phyloP scores from a whole-genome alignment of 495 filamentous ascomycete species.

The Glutinoglossum americanum region DNA sequence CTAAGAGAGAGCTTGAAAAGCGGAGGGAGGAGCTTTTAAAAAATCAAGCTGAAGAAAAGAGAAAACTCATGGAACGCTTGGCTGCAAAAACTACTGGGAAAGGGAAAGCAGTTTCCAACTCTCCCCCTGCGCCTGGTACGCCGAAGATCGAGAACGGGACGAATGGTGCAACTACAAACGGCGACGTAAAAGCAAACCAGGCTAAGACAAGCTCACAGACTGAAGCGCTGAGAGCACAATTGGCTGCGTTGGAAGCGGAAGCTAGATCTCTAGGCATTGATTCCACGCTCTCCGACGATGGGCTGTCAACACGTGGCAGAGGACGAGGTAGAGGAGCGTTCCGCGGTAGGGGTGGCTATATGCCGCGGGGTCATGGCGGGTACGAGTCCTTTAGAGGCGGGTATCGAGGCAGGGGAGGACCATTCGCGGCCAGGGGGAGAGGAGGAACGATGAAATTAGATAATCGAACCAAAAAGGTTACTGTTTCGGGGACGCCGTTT shows the following conservation, averaged over 20 bases:
- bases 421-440: constrained; percentile 22
- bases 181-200: constrained; percentile 20
- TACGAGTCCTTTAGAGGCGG: constrained; percentile 25
- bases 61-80: constrained; percentile 40
- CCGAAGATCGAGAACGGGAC: constrained; percentile 6
- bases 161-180: constrained; percentile 12
- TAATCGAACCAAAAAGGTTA: constrained; percentile 62
- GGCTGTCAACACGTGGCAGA: constrained; percentile 10
- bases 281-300: constrained; percentile 19
- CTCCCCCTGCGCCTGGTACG: not conserved
- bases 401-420: constrained; percentile 36
- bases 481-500: constrained; percentile 47
- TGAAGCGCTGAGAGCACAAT: constrained; percentile 49
- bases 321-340: constrained; percentile 27
- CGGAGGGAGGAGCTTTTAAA: constrained; percentile 54
- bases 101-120: not conserved
- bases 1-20: constrained; percentile 49
- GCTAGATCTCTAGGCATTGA: constrained; percentile 64
- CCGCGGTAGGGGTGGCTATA: constrained; percentile 26
- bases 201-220: constrained; percentile 34
- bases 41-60: constrained; percentile 55
- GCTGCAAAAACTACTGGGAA: constrained; percentile 22
- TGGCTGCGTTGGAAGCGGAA: constrained; percentile 69
- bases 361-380: constrained; percentile 13
- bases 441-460: constrained; percentile 53